Evolutionary conservation across 78 protist species (phyloP).

Genomic region (Speleostelium caveatum): DNA sequence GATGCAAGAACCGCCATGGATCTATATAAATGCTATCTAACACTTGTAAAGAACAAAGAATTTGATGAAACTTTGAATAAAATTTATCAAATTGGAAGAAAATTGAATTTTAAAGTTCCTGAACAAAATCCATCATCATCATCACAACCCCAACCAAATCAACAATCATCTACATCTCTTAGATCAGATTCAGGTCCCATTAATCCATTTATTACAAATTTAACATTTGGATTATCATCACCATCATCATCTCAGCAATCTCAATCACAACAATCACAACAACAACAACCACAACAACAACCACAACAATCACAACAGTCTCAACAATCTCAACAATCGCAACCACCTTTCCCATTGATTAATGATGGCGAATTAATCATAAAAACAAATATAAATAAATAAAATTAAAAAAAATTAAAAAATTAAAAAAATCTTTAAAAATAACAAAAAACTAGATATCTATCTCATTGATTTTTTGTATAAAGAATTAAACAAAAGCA

Average conservation of each 20-base stretch:
- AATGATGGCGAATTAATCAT: too few species aligned
- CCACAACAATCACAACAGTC: too few species aligned
- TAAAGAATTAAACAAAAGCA: too few species aligned
- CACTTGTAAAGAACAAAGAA: conserved; percentile 55
- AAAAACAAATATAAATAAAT: too few species aligned
- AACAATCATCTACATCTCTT: background rate
- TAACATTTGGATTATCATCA: background rate
- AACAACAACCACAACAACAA: too few species aligned
- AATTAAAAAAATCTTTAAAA: too few species aligned
- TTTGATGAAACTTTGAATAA: conserved; percentile 81
- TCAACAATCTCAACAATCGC: too few species aligned
- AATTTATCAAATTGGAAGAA: conserved; percentile 86
- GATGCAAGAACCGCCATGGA: conserved; percentile 90
- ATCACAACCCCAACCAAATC: background rate
- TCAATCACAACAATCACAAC: too few species aligned
- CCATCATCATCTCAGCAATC: background rate
- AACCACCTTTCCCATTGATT: too few species aligned
- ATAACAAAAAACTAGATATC: too few species aligned
- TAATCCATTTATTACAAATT: background rate
- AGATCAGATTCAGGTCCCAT: background rate
- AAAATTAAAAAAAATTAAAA: background rate
- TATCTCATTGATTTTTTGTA: too few species aligned
- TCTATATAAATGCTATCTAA: conserved; percentile 80
- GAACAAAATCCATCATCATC: conserved; percentile 2
- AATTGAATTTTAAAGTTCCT: conserved; percentile 50